These are phyloP conservation scores for Cryomyces minteri DNA, from an alignment of 495 filamentous ascomycete genomes.

Conservation along the genomic window DNA sequence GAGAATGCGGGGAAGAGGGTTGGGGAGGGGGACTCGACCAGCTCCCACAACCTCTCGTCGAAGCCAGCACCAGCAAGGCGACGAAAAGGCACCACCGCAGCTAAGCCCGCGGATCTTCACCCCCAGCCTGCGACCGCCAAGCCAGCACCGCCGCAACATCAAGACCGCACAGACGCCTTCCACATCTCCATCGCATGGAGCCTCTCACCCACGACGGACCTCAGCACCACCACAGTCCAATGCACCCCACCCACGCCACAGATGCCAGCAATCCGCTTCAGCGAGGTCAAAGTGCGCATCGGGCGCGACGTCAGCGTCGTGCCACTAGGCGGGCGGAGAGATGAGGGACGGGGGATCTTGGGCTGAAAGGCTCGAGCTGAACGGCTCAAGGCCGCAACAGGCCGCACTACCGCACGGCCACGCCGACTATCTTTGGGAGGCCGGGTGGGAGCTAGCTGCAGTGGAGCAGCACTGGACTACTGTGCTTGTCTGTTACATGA, in stretches of 20 bases:
- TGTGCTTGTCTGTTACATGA: too few species aligned
- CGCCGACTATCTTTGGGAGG: too few species aligned
- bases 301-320: slow-evolving; percentile 4
- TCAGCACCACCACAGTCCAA: not conserved
- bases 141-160: not conserved
- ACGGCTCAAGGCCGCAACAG: too few species aligned
- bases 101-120: not conserved
- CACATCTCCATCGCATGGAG: slow-evolving; percentile 74
- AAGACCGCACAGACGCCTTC: slow-evolving; percentile 36
- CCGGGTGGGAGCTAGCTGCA: too few species aligned
- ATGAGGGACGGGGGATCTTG: too few species aligned
- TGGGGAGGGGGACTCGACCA: slow-evolving; percentile 1
- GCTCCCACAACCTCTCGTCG: not conserved
- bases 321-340: not conserved
- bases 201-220: not conserved
- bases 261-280: not conserved
- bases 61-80: too few species aligned
- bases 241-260: not conserved
- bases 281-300: slow-evolving; percentile 8
- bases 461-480: too few species aligned
- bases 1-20: not conserved
- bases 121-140: too few species aligned
- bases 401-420: too few species aligned
- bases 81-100: not conserved
- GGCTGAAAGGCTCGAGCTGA: too few species aligned